Percentiles rank a stretch among this genome's conserved stretches.
phyloP scores from a whole-genome alignment of 371 early-diverging fungal genomes.

The Syncephalastrum racemosum region DNA sequence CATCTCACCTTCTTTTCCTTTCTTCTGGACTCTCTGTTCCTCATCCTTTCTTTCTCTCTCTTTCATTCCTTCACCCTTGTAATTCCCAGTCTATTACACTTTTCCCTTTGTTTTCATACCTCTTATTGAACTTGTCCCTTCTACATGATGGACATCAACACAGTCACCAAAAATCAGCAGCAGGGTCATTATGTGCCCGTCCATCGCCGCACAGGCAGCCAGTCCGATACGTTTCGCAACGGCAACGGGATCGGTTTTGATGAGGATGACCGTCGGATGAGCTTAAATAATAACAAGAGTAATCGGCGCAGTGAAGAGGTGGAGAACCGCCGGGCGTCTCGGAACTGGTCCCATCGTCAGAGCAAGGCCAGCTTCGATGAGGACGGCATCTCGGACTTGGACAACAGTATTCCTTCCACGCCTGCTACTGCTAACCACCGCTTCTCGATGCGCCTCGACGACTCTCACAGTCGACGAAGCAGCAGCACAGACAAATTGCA shows the following conservation, averaged over 20 bases:
- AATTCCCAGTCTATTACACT: no score
- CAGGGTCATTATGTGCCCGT: conserved; percentile 24
- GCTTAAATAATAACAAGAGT: neutral
- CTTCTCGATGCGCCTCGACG: conserved; percentile 6
- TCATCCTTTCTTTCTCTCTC: no score
- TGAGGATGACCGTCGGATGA: conserved; percentile 16
- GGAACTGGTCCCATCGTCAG: conserved; percentile 11
- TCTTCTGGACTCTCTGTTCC: no score
- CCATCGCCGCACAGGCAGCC: conserved; percentile 28
- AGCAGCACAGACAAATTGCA: conserved; percentile 14
- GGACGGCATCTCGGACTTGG: conserved; percentile 6
- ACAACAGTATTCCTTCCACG: conserved; percentile 18
- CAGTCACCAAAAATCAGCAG: no score
- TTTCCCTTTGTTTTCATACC: no score
- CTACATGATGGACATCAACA: no score
- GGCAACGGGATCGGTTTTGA: conserved; percentile 10
- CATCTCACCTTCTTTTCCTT: no score
- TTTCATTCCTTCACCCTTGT: no score
- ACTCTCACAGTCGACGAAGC: conserved; percentile 4
- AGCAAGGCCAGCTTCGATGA: conserved; percentile 10
- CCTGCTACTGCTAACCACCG: conserved; percentile 12
- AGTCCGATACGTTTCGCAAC: conserved; percentile 5
- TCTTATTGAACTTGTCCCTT: no score
- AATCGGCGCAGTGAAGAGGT: conserved; percentile 9
- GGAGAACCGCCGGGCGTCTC: conserved; percentile 9